Evolutionary conservation across 2,329 filamentous ascomycete species (phyloP).

Genomic region (Cladorrhinum sp.): DNA sequence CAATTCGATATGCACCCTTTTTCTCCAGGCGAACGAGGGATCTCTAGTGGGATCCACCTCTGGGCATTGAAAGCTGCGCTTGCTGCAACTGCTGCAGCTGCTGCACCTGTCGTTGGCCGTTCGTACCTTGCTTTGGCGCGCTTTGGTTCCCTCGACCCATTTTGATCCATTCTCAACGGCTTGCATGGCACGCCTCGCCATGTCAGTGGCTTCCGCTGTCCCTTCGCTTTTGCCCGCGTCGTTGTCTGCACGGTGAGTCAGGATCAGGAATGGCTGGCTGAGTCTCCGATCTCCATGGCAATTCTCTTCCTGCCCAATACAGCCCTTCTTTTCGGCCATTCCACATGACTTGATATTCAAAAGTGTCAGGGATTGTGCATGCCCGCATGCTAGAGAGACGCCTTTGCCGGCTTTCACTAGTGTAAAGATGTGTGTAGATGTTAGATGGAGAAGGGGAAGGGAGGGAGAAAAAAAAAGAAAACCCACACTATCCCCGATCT

Average conservation of each 20-base stretch:
- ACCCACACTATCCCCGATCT: not conserved
- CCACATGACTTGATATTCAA: slow-evolving; percentile 20
- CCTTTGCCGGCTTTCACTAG: not conserved
- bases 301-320: slow-evolving; percentile 27
- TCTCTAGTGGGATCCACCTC: slow-evolving; percentile 8
- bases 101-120: slow-evolving; percentile 11
- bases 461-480: not conserved
- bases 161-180: slow-evolving; percentile 7
- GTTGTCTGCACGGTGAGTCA: slow-evolving; percentile 23
- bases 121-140: slow-evolving; percentile 6
- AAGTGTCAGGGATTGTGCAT: slow-evolving; percentile 31
- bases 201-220: slow-evolving; percentile 11
- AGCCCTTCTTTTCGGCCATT: slow-evolving; percentile 22
- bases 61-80: slow-evolving; percentile 10
- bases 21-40: slow-evolving; percentile 16
- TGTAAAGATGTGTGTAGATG: not conserved
- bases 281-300: slow-evolving; percentile 14
- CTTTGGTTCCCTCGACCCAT: slow-evolving; percentile 19
- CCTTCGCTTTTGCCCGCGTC: slow-evolving; percentile 5
- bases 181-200: slow-evolving; percentile 17
- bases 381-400: slow-evolving; percentile 8
- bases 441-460: not conserved
- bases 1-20: slow-evolving; percentile 26
- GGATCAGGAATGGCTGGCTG: slow-evolving; percentile 17
- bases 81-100: slow-evolving; percentile 13